Evolutionary conservation across 768 basidiomycete species (phyloP).

Genomic region (Suillus occidentalis): DNA sequence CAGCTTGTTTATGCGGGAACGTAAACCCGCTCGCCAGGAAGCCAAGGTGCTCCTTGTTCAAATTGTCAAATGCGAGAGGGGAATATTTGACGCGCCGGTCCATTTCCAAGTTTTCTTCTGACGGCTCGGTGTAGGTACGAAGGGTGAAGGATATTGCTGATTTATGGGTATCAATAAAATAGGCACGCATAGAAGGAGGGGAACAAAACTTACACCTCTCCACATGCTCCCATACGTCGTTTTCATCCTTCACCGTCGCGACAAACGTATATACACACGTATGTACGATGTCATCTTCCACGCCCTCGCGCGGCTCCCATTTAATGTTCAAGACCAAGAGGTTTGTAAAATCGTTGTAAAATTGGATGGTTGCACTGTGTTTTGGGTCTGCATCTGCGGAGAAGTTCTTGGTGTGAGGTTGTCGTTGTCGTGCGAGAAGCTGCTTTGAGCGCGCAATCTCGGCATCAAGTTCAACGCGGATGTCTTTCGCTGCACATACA

Average conservation of each 20-base stretch:
- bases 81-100: slow-evolving; percentile 49
- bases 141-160: slow-evolving; percentile 64
- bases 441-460: slow-evolving; percentile 59
- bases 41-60: slow-evolving; percentile 52
- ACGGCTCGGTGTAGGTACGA: slow-evolving; percentile 44
- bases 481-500: slow-evolving; percentile 44
- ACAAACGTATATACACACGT: slow-evolving; percentile 67
- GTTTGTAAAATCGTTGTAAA: slow-evolving; percentile 89
- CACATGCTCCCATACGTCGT: slow-evolving; percentile 32
- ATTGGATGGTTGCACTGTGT: slow-evolving; percentile 56
- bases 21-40: slow-evolving; percentile 68
- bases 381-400: slow-evolving; percentile 52
- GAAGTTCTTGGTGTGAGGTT: slow-evolving; percentile 35
- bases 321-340: slow-evolving; percentile 67
- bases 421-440: slow-evolving; percentile 42
- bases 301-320: slow-evolving; percentile 40
- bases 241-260: slow-evolving; percentile 28
- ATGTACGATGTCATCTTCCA: slow-evolving; percentile 57
- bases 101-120: slow-evolving; percentile 31
- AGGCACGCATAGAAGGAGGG: slow-evolving; percentile 8
- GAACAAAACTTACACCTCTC: slow-evolving; percentile 32
- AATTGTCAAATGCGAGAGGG: slow-evolving; percentile 65
- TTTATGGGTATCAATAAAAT: slow-evolving; percentile 3
- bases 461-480: slow-evolving; percentile 54
- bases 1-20: slow-evolving; percentile 65